Evolutionary conservation across 306 rosid species (phyloP).

Genomic region (Dalbergia oliveri): DNA sequence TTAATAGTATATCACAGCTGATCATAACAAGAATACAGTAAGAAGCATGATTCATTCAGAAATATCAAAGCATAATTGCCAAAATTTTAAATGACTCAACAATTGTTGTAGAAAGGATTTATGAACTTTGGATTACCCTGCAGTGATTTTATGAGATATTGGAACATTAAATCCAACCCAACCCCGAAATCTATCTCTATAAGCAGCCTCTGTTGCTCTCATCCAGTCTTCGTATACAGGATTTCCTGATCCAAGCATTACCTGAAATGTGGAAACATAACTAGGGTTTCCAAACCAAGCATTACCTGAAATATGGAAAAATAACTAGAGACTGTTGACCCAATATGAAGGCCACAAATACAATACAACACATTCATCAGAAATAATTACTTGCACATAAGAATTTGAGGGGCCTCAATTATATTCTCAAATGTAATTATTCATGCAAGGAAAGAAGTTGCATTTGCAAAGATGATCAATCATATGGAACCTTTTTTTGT

Average conservation of each 20-base stretch:
- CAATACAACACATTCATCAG: conserved; percentile 29
- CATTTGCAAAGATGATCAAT: conserved; percentile 15
- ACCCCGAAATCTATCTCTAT: conserved; percentile 80
- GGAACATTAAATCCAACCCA: conserved; percentile 96
- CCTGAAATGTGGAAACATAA: conserved; percentile 54
- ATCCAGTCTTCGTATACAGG: conserved; percentile 79
- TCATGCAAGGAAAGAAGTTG: conserved; percentile 27
- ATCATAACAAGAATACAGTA: conserved; percentile 43
- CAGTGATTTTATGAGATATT: conserved; percentile 83
- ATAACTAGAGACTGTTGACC: conserved; percentile 22
- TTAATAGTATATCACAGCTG: conserved; percentile 89
- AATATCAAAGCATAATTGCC: conserved; percentile 29
- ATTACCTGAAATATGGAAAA: conserved; percentile 64
- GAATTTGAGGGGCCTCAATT: conserved; percentile 13
- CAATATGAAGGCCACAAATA: conserved; percentile 16
- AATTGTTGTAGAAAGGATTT: conserved; percentile 53
- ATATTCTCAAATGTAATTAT: conserved; percentile 39
- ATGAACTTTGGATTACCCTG: conserved; percentile 75
- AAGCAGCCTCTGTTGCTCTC: conserved; percentile 76
- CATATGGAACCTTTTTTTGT: neutral
- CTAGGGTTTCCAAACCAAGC: conserved; percentile 78
- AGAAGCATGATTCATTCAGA: conserved; percentile 34
- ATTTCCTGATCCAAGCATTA: conserved; percentile 91
- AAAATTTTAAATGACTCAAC: conserved; percentile 48
- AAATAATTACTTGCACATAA: conserved; percentile 30